phyloP scores from a whole-genome alignment of 768 basidiomycete species.

The Lentinula guzmanii region DNA sequence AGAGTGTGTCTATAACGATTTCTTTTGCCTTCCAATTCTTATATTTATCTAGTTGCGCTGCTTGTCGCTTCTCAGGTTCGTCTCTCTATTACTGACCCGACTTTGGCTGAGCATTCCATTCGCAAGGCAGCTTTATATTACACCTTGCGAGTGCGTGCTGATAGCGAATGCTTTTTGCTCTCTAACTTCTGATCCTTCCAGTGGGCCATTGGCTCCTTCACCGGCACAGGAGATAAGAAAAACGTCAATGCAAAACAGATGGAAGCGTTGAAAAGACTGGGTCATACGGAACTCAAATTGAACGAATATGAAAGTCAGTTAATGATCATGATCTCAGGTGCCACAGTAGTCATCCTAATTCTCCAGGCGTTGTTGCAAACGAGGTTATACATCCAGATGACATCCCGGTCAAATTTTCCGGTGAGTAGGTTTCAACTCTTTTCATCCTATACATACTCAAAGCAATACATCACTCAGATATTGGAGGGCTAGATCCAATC shows the following conservation, averaged over 20 bases:
- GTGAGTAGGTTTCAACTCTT: conserved; percentile 28
- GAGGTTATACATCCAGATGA: conserved; percentile 93
- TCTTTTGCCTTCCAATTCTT: neutral
- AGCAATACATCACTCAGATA: conserved; percentile 43
- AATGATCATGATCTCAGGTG: neutral
- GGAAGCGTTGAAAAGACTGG: conserved; percentile 64
- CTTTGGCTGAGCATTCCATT: conserved; percentile 2
- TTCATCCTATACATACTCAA: conserved; percentile 5
- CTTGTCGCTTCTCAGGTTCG: conserved; percentile 48
- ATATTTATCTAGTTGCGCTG: conserved; percentile 28
- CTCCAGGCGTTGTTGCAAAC: conserved; percentile 74
- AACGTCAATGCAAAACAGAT: conserved; percentile 64
- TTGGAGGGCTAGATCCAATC: conserved; percentile 91
- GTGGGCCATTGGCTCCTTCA: conserved; percentile 62
- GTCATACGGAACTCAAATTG: conserved; percentile 68
- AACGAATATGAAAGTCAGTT: conserved; percentile 86
- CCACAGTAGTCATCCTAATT: neutral
- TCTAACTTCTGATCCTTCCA: conserved; percentile 17
- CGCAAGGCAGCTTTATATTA: conserved; percentile 74
- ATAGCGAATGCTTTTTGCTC: neutral
- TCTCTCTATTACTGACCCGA: neutral
- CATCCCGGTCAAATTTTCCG: conserved; percentile 69
- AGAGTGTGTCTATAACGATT: neutral
- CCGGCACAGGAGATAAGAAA: conserved; percentile 43
- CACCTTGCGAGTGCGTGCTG: conserved; percentile 52